phyloP scores from a whole-genome alignment of 306 rosid species.

The Lupinus albus region DNA sequence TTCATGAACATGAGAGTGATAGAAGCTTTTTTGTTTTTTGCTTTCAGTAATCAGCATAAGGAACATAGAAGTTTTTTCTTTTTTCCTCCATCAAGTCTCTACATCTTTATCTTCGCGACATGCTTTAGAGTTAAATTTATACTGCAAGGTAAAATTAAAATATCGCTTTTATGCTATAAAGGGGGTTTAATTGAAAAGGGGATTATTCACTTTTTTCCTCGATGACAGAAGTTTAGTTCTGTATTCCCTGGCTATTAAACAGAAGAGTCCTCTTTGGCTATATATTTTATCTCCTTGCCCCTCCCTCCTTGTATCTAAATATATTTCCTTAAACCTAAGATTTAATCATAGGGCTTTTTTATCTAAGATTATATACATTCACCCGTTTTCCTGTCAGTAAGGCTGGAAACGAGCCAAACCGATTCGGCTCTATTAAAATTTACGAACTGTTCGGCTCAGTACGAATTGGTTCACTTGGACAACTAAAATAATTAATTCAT shows the following conservation, averaged over 20 bases:
- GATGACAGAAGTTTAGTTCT: neutral
- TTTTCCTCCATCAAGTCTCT: too few species aligned
- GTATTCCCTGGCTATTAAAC: neutral
- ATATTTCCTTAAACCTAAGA: constrained; percentile 1
- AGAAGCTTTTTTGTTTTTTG: neutral
- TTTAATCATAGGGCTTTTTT: neutral
- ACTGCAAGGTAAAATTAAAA: neutral
- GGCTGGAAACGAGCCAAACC: too few species aligned
- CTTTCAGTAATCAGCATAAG: too few species aligned
- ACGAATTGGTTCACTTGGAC: too few species aligned
- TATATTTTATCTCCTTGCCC: neutral
- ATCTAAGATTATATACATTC: constrained; percentile 20
- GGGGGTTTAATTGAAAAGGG: neutral
- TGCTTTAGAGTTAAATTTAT: too few species aligned
- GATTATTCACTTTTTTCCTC: neutral
- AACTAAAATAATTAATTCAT: too few species aligned
- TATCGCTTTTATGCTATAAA: neutral
- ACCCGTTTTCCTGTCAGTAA: too few species aligned
- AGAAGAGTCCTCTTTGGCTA: neutral
- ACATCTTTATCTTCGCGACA: too few species aligned
- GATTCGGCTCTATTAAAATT: too few species aligned
- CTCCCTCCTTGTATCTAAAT: constrained; percentile 1
- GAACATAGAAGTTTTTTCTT: neutral
- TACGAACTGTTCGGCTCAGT: too few species aligned
- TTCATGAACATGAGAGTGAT: neutral